phyloP scores from a whole-genome alignment of 1,284 basidiomycete genomes.

The Sanghuangporus weigelae region DNA sequence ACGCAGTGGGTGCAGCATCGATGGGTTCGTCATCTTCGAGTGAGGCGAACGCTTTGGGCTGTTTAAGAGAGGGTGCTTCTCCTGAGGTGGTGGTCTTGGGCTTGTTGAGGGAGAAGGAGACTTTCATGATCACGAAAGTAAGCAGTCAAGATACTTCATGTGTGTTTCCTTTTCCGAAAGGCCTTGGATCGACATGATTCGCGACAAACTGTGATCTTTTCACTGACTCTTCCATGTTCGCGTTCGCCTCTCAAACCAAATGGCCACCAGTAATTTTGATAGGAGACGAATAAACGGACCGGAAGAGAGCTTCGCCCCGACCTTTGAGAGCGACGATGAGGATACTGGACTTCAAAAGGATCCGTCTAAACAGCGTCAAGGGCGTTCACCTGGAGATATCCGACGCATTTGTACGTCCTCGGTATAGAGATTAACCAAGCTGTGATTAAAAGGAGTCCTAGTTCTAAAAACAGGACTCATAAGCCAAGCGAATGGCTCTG shows the following conservation, averaged over 20 bases:
- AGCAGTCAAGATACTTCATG: not conserved
- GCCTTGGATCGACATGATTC: not conserved
- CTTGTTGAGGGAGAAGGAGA: constrained; percentile 70
- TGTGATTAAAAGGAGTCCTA: constrained; percentile 28
- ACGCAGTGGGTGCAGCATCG: constrained; percentile 42
- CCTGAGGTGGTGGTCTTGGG: constrained; percentile 45
- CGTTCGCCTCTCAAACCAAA: constrained; percentile 18
- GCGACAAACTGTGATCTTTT: not conserved
- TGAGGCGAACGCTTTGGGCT: constrained; percentile 54
- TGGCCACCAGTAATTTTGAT: constrained; percentile 64
- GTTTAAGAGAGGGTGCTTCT: constrained; percentile 52
- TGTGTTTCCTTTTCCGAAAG: not conserved
- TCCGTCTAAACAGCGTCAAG: constrained; percentile 37
- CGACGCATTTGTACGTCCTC: constrained; percentile 74
- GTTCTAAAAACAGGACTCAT: constrained; percentile 88
- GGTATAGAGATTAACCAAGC: too few species aligned
- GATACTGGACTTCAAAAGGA: constrained; percentile 23
- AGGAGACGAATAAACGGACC: constrained; percentile 85
- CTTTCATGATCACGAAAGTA: constrained; percentile 49
- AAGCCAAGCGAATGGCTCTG: constrained; percentile 90
- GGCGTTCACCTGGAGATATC: constrained; percentile 56
- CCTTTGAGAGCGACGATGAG: constrained; percentile 45
- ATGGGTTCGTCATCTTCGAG: constrained; percentile 58
- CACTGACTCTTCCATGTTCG: not conserved
- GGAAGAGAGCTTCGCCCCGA: constrained; percentile 68